phyloP scores from a whole-genome alignment of 305 asterid genomes.

The Solanum aculeatissimum region DNA sequence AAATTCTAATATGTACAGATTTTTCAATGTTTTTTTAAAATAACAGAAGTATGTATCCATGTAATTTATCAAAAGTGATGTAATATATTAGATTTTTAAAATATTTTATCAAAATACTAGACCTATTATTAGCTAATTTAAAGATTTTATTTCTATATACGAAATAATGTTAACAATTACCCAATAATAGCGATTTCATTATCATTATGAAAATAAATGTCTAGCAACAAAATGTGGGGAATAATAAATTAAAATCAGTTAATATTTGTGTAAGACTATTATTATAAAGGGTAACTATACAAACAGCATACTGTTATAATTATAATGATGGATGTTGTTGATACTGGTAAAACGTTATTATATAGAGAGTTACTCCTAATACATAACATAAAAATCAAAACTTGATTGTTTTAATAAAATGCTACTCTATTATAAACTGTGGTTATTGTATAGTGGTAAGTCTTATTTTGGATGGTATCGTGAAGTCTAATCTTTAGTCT shows the following conservation, averaged over 20 bases:
- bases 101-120: background rate
- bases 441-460: background rate
- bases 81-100: too few relatives aligned
- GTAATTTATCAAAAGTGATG: too few relatives aligned
- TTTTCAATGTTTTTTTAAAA: too few relatives aligned
- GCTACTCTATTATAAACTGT: background rate
- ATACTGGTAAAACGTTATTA: background rate
- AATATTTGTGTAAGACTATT: background rate
- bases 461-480: background rate
- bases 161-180: background rate
- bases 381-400: background rate
- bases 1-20: background rate
- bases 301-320: background rate
- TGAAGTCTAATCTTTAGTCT: background rate
- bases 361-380: background rate
- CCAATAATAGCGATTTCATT: background rate
- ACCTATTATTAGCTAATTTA: background rate
- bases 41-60: too few relatives aligned
- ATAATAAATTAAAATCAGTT: background rate
- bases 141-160: background rate
- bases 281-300: background rate
- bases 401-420: background rate
- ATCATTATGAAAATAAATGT: background rate
- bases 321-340: background rate
- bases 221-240: background rate